Evolutionary conservation across 2,329 filamentous ascomycete genomes (phyloP), one percentile per base, ranked within the genome.

Genomic region (Colletotrichum cordylinicola): DNA sequence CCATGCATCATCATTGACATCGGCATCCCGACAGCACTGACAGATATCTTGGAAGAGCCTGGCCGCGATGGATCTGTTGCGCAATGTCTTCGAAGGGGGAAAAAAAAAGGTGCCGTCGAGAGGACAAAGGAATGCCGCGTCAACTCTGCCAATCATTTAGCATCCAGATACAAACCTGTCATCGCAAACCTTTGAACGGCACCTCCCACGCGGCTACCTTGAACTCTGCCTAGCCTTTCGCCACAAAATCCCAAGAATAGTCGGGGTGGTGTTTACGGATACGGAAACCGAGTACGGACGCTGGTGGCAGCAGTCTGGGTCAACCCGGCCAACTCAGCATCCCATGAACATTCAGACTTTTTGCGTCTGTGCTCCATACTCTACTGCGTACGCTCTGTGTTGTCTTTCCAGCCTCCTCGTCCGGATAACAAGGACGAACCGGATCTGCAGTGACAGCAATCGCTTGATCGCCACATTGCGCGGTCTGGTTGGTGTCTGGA

Each of bases 1-100:
- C 67, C n/a, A 48, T 69, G 70, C 74, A 69, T 74, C 64, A 76
- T 69, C 64, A 76, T 35, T 65, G 58, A 76, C 35, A 16, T 56
- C 18, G 58, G 35, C 18, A 35, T 8, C 4, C 43, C 43, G 43
- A 33, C 7, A 61, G 58, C 31, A 21, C n/a, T 52, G 8, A 13
- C n/a, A 58, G 18, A 33, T 37, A 52, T 21, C 24, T 67, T 55
- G 64, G 64, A 16, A 43, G 13, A 12, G 21, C 18, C 29, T 37
- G 18, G n/a, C 58, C 31, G 10, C 43, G n/a, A 52, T 62, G 9
- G 58, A 62, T 24, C 6, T 21, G 43, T 21, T 21, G 43, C n/a
- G n/a, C n/a, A 64, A 43, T 64, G 35, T 64, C 8, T 64, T 37
- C 21, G 61, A 5, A 64, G 58, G n/a, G n/a, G n/a, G 33, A 8